Evolutionary conservation across 108 stramenopile genomes (phyloP).

Genomic region (Cyclotella kingstonii): DNA sequence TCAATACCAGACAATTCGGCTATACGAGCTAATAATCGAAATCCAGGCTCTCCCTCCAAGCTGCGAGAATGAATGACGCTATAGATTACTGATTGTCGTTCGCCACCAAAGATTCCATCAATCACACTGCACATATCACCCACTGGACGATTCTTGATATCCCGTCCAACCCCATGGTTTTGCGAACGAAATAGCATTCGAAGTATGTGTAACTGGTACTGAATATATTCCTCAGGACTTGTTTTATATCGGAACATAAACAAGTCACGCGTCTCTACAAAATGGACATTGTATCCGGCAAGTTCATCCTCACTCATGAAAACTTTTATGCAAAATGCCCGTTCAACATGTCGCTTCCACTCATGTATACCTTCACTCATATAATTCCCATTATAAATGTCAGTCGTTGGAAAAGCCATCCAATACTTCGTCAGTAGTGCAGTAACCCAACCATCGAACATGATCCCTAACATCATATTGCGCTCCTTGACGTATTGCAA

Average conservation of each 20-base stretch:
- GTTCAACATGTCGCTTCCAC: constrained; percentile 24
- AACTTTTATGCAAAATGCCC: constrained; percentile 34
- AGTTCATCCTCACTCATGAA: constrained; percentile 9
- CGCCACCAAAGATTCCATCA: constrained; percentile 27
- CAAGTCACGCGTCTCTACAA: constrained; percentile 22
- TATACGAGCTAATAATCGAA: not conserved
- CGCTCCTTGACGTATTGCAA: constrained; percentile 34
- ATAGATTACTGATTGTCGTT: constrained; percentile 8
- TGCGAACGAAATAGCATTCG: constrained; percentile 35
- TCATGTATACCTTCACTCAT: not conserved
- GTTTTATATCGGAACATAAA: constrained; percentile 13
- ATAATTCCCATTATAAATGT: not conserved
- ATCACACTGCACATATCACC: constrained; percentile 26
- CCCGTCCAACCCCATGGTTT: constrained; percentile 21
- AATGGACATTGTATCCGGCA: constrained; percentile 6
- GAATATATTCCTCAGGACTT: constrained; percentile 17
- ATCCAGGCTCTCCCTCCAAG: constrained; percentile 15
- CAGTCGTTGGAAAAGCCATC: constrained; percentile 24
- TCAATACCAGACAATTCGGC: constrained; percentile 23
- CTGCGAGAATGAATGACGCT: constrained; percentile 27
- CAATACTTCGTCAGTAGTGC: constrained; percentile 34
- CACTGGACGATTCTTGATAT: constrained; percentile 2
- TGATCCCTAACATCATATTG: constrained; percentile 17
- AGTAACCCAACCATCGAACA: constrained; percentile 26
- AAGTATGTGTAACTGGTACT: constrained; percentile 25